Evolutionary conservation across 1,139 yeast genomes (phyloP).

Genomic region (Blastobotrys indianensis): DNA sequence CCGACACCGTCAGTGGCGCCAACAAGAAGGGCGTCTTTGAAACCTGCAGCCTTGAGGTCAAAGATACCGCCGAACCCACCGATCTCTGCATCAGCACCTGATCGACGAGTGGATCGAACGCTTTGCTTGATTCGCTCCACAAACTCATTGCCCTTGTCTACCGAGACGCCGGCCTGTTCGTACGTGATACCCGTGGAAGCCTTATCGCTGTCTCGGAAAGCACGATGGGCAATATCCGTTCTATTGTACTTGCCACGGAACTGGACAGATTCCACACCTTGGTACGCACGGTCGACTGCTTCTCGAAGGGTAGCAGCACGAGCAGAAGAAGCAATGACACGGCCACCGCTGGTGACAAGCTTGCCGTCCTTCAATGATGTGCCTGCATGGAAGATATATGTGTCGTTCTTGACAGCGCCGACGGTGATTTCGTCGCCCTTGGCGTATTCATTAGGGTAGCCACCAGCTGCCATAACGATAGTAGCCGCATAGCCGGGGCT

Average conservation of each 20-base stretch:
- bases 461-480: conserved; percentile 95
- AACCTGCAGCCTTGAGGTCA: conserved; percentile 86
- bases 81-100: conserved; percentile 96
- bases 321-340: conserved; percentile 94
- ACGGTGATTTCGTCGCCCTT: conserved; percentile 84
- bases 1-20: conserved; percentile 99
- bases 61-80: conserved; percentile 99
- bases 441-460: conserved; percentile 82
- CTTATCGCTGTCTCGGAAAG: conserved; percentile 53
- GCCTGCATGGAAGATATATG: conserved; percentile 92
- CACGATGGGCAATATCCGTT: conserved; percentile 93
- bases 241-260: conserved; percentile 78
- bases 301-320: conserved; percentile 66
- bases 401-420: conserved; percentile 40
- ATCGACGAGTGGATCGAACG: conserved; percentile 90
- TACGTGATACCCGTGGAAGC: conserved; percentile 53
- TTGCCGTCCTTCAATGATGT: conserved; percentile 54
- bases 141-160: conserved; percentile 85
- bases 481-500: conserved; percentile 66
- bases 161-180: conserved; percentile 94
- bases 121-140: conserved; percentile 86
- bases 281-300: conserved; percentile 81
- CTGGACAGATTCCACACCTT: conserved; percentile 69
- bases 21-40: conserved; percentile 71
- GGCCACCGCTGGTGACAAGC: conserved; percentile 85